Base-by-base conservation (phyloP, 441 rosid genomes). In the Erysimum cheiri region DNA sequence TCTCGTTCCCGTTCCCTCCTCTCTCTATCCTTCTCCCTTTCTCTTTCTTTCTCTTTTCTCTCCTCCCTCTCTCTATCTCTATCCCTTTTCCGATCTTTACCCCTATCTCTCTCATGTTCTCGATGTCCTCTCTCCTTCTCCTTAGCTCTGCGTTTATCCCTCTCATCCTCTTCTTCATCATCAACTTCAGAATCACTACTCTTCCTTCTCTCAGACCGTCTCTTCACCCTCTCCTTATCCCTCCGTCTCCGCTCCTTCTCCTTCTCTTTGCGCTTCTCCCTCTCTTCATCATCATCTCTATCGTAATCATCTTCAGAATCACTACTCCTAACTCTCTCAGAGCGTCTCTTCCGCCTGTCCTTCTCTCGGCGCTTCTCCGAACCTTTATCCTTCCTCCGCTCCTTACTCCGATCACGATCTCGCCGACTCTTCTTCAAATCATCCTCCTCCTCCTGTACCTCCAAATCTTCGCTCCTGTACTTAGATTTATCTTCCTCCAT, bases 331-430 rank as follows among this genome's bases (percentile, higher is more conserved):
- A 73, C 84, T 48, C 75, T 79, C 67, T 80, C 81, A 56, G 73
- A 80, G 64, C 79, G 82, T 55, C 81, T 78, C n/a, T 75, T 88
- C 24, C 79, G 59, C 26, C 60, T 81, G 7, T 83, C 89, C 77
- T 89, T 48, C 80, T 82, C 79, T 70, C 91, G 63, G 62, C 85
- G 22, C 78, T 81, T 85, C 71, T 81, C 87, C 57, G 73, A 81
- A 22, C 71, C 47, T 44, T 56, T 79, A 32, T 64, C 80, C 67
- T 65, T 80, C 78, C 71, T 78, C 67, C 73, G 65, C 65, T 70
- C 80, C 67, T 46, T 79, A 67, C 78, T 82, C 65, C 73, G 77
- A 70, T 77, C 80, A 62, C 73, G 73, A 36, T 80, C 82, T 28
- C 87, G 85, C 33, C 77, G 84, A 43, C 69, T 85, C 63, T 58